Base-by-base conservation (phyloP, 2,329 filamentous ascomycete genomes). In the Ophidiomyces ophidiicola region DNA sequence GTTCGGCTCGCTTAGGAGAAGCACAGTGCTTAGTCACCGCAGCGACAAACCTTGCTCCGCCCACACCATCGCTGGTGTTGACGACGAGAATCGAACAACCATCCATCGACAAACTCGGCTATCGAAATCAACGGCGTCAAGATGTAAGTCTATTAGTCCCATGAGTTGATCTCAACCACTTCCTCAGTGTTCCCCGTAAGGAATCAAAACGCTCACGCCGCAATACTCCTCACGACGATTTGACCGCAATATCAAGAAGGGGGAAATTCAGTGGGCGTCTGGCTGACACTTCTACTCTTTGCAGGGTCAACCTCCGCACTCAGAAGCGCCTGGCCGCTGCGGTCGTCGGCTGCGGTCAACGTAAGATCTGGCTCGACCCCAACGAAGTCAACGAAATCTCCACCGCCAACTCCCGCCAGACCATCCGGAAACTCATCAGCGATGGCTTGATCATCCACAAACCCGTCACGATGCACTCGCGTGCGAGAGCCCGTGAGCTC, bases 381-480 rank as follows among this genome's bases (percentile, higher is more conserved):
- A 96, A 92, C 70, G 90, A 98, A 77, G 79, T 87, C 73, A 90
- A 72, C 77, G 90, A 98, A 74, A 98, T 98, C 75, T 86, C 83
- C 76, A 96, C 94, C 72, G 90, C 90, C 81, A 98, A 98, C 83
- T 96, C 88, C 62, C 88, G 90, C 64, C 88, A 96, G 77, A 94
- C 88, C 59, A 82, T 98, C 80, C 88, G 92, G 76, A 98, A 98
- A 78, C 84, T 98, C 70, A 80, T 96, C 67, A 76, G 82, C 72
- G 92, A 98, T 93, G 92, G 90, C 74, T 84, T 98, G 68, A 98
- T 98, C 74, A 98, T 98, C 79, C 84, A 83, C 77, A 98, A 98
- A 81, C 92, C 92, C 64, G 87, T 94, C 64, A 94, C 88, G 64
- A 94, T 94, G 85, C 90, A 98, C 84, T 96, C 90, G 58, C 84